Evolutionary conservation across 1,139 yeast species (phyloP).

Genomic region (Sugiyamaella grinbergsii): DNA sequence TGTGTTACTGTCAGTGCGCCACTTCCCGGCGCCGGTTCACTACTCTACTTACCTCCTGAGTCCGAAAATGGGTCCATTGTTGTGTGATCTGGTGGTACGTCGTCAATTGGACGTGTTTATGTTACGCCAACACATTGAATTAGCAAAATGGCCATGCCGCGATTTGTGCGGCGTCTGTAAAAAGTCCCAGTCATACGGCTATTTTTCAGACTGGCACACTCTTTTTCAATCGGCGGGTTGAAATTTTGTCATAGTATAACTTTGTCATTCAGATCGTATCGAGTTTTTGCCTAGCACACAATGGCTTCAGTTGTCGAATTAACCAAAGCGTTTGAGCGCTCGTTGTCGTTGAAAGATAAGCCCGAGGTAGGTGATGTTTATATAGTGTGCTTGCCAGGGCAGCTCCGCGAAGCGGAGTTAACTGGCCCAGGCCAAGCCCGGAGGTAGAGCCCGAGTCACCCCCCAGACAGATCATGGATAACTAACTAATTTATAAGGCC

Average conservation of each 20-base stretch:
- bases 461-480: constrained; percentile 2
- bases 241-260: neutral
- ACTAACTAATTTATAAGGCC: constrained; percentile 24
- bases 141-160: neutral
- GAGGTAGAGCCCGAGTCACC: constrained; percentile 9
- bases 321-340: constrained; percentile 33
- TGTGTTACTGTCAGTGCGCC: no score
- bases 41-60: constrained; percentile 33
- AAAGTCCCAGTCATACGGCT: constrained; percentile 1
- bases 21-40: no score
- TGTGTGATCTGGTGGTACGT: neutral
- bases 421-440: constrained; percentile 12
- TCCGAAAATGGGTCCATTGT: constrained; percentile 40
- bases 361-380: constrained; percentile 29
- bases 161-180: no score
- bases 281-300: neutral
- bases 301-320: constrained; percentile 32
- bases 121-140: neutral
- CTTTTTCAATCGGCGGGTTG: no score
- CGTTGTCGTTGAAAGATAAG: constrained; percentile 32
- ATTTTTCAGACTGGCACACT: neutral
- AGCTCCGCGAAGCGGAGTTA: constrained; percentile 3
- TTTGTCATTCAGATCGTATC: no score
- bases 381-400: neutral
- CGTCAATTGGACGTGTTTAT: constrained; percentile 1